Percentiles rank a stretch among this genome's conserved stretches.
Conservation (phyloP, 2,329 filamentous ascomycete genomes). For the Westerdykella sp. region DNA sequence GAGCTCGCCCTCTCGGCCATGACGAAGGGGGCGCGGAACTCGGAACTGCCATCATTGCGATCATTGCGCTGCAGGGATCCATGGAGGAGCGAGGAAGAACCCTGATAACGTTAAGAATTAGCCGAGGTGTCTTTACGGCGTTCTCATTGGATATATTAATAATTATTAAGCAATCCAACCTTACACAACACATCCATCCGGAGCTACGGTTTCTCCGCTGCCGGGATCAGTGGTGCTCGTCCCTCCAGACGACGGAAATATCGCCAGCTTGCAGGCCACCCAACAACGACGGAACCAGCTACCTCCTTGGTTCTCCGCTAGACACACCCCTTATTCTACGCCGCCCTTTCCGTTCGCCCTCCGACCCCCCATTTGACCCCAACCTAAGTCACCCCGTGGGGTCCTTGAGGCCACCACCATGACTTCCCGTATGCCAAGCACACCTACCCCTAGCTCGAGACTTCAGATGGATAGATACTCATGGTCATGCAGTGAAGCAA, state of each 20-base stretch:
- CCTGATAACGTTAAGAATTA: too few species aligned
- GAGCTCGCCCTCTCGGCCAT: too few species aligned
- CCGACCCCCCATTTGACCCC: constrained; percentile 7
- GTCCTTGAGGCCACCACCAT: constrained; percentile 48
- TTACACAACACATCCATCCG: too few species aligned
- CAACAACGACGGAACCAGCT: neutral
- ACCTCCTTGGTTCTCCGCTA: neutral
- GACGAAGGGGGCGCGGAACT: too few species aligned
- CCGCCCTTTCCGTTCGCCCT: neutral
- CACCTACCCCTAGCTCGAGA: constrained; percentile 12
- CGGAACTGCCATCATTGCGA: too few species aligned
- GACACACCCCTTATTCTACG: constrained; percentile 4
- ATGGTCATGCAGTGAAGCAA: constrained; percentile 72
- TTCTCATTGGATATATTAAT: too few species aligned
- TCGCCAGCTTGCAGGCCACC: neutral
- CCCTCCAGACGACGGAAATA: neutral
- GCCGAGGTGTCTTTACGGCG: too few species aligned
- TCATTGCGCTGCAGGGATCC: too few species aligned
- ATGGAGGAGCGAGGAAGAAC: too few species aligned
- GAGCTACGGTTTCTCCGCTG: neutral
- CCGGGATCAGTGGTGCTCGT: neutral
- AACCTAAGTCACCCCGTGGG: constrained; percentile 37
- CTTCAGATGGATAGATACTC: constrained; percentile 15
- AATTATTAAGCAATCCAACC: too few species aligned
- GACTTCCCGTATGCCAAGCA: constrained; percentile 50